Evolutionary conservation across 2,329 filamentous ascomycete species (phyloP), one percentile per base, ranked within the genome.

Genomic region (Cladosporium sp.): DNA sequence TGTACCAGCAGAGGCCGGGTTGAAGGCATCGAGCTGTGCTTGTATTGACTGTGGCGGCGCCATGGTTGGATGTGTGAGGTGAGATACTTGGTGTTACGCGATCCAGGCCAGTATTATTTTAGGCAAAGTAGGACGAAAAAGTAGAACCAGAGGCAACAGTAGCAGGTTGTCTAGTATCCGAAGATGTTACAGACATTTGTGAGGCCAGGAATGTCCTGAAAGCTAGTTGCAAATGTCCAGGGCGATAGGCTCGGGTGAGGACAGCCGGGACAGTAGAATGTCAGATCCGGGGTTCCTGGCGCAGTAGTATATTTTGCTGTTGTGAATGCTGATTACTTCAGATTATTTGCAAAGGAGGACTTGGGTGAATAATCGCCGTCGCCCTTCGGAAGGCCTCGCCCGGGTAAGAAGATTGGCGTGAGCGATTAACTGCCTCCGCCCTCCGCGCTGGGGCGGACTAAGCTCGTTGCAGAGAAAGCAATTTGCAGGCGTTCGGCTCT

Each of bases 1-100:
- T 29, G 49, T 66, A n/a, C 72, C 73, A 11, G 69, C 67, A 40
- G 62, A 69, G 18, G 69, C 67, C 18, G 71, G 67, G 29, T 73
- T 67, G 66, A 74, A 75, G 8, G 62, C 62, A 56, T 69, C 68
- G 31, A 73, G 71, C 40, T 68, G 29, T 21, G 35, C 53, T 65
- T 65, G 53, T 35, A 65, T 58, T 56, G 61, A 56, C 18, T 63
- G 61, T 46, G 40, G 40, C 16, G 33, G 40, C 16, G 33, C 60
- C 60, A 63, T 63, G 23, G 16, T 21, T 56, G 26, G n/a, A 33
- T 55, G 28, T 55, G n/a, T 55, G 52, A 55, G 18, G 23, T 11
- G 18, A 33, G 52, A 3, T 46, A 21, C n/a, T 46, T 12, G 40
- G n/a, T 46, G 37, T n/a, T 44, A 33, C n/a, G 14, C n/a, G 28